Evolutionary conservation across 2,329 filamentous ascomycete genomes (phyloP).

Genomic region (Epichloe amarillans): DNA sequence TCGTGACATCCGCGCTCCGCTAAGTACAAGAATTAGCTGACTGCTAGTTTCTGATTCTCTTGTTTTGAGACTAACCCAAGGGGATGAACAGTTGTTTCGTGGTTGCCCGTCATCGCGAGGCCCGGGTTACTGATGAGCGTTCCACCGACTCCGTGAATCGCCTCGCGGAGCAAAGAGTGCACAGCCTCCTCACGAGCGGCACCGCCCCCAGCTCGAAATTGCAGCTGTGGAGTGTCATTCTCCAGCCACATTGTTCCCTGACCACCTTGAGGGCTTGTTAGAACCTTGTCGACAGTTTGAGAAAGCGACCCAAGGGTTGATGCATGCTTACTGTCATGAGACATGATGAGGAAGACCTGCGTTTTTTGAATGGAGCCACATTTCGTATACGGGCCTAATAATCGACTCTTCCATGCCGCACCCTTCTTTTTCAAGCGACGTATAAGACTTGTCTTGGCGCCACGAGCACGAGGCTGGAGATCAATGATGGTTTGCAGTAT

Average conservation of each 20-base stretch:
- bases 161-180: conserved; percentile 36
- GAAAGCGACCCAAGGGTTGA: too few species aligned
- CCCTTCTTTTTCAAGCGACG: conserved; percentile 5
- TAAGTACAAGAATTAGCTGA: conserved; percentile 9
- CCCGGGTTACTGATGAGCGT: conserved; percentile 47
- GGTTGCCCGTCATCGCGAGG: conserved; percentile 38
- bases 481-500: conserved; percentile 46
- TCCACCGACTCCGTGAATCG: conserved; percentile 45
- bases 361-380: conserved; percentile 45
- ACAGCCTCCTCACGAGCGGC: conserved; percentile 41
- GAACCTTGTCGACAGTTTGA: background rate
- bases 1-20: conserved; percentile 48
- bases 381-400: conserved; percentile 44
- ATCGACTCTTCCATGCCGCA: conserved; percentile 28
- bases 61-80: conserved; percentile 27
- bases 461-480: conserved; percentile 19
- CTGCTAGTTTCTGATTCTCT: too few species aligned
- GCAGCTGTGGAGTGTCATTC: conserved; percentile 44
- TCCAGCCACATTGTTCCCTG: conserved; percentile 46
- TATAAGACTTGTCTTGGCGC: conserved; percentile 15
- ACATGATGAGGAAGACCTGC: conserved; percentile 53
- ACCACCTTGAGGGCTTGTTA: conserved; percentile 25
- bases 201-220: conserved; percentile 47
- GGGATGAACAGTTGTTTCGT: conserved; percentile 51
- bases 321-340: conserved; percentile 39